A percentile compares a stretch with the other conserved stretches of the same genome.
These are phyloP conservation scores for Oryza glumipatula DNA, from an alignment of 176 grass and related monocot genomes.

Conservation along the genomic window DNA sequence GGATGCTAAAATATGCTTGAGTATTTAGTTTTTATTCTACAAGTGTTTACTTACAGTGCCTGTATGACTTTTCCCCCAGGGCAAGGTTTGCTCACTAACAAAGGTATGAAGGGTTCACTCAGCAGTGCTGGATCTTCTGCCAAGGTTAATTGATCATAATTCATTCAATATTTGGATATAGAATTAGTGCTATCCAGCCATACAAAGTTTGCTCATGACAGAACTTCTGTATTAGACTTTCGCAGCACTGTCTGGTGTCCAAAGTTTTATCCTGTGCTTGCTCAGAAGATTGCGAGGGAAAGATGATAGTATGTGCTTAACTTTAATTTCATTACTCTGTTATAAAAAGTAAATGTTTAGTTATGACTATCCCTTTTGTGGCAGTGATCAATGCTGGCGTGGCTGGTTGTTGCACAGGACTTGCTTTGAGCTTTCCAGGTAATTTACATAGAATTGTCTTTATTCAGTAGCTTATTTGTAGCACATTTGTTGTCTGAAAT, in stretches of 20 bases:
- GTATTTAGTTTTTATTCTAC: constrained; percentile 21
- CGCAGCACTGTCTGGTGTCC: constrained; percentile 85
- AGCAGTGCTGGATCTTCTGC: constrained; percentile 77
- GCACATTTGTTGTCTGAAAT: neutral
- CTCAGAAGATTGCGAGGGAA: constrained; percentile 83
- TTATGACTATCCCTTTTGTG: constrained; percentile 28
- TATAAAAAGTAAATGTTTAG: constrained; percentile 25
- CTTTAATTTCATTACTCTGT: constrained; percentile 11
- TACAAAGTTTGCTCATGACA: constrained; percentile 16
- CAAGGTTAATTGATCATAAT: constrained; percentile 61
- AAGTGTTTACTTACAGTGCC: constrained; percentile 13
- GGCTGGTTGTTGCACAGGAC: constrained; percentile 83
- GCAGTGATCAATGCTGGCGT: constrained; percentile 85
- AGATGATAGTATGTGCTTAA: constrained; percentile 67
- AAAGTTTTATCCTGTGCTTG: constrained; percentile 85
- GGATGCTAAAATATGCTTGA: neutral
- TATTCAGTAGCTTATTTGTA: constrained; percentile 9
- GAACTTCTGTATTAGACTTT: constrained; percentile 67
- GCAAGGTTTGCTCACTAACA: constrained; percentile 74
- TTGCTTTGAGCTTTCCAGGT: constrained; percentile 98
- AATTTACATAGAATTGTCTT: constrained; percentile 25
- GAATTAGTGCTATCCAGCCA: constrained; percentile 9
- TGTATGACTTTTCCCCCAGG: constrained; percentile 54
- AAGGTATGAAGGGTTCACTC: constrained; percentile 75
- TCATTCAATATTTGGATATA: constrained; percentile 25